These are phyloP conservation scores for Bassia scoparia DNA, from an alignment of 148 eudicot species.

Conservation along the genomic window DNA sequence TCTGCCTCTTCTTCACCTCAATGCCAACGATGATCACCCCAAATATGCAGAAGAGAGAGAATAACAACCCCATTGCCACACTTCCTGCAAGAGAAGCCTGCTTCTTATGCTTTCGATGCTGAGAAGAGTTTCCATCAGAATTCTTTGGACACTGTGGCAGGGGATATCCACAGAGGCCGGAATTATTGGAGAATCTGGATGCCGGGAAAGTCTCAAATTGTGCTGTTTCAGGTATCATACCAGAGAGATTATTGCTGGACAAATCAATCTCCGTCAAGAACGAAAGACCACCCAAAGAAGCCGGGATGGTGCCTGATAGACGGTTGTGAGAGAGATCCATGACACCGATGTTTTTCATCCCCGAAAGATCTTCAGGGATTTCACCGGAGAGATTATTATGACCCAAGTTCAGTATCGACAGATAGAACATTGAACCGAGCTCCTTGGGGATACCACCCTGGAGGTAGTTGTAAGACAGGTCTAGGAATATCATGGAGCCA, in stretches of 20 bases:
- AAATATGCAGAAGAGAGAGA: slow-evolving; percentile 70
- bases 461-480: slow-evolving; percentile 57
- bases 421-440: slow-evolving; percentile 65
- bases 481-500: slow-evolving; percentile 81
- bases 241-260: slow-evolving; percentile 61
- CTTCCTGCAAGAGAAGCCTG: slow-evolving; percentile 71
- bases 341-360: slow-evolving; percentile 53
- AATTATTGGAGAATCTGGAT: slow-evolving; percentile 53
- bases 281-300: slow-evolving; percentile 44
- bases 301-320: slow-evolving; percentile 65
- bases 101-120: slow-evolving; percentile 37
- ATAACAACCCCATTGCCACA: slow-evolving; percentile 70
- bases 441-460: slow-evolving; percentile 79
- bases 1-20: slow-evolving; percentile 63
- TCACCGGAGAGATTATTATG: slow-evolving; percentile 71
- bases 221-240: slow-evolving; percentile 64
- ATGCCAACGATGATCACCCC: slow-evolving; percentile 51
- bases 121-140: slow-evolving; percentile 21
- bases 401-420: slow-evolving; percentile 61
- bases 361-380: slow-evolving; percentile 64
- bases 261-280: slow-evolving; percentile 55
- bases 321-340: slow-evolving; percentile 65
- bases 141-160: slow-evolving; percentile 40
- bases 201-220: slow-evolving; percentile 69
- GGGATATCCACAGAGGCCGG: slow-evolving; percentile 86